Base-by-base conservation (phyloP, 2,329 filamentous ascomycete genomes). In the Capronia americana region DNA sequence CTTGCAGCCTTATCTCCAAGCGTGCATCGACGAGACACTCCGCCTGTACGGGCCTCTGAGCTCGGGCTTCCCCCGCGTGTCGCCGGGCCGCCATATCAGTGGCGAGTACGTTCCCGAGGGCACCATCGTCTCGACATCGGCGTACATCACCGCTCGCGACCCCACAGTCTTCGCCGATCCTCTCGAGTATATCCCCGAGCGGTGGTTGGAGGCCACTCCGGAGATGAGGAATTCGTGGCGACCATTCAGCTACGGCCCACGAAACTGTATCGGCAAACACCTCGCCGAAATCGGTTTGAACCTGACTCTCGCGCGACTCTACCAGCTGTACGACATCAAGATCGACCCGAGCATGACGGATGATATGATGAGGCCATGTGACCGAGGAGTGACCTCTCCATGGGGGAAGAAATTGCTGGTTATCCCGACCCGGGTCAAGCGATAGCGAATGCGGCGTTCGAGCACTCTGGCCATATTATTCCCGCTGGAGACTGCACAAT, bases 161-260 rank as follows among this genome's bases (percentile, higher is more conserved):
- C 74, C 78, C 0, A 61, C 66, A 0, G 73, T 82, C 2, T 86
- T 83, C 60, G 76, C 78, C 30, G 20, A 46, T 1, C 14, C 44
- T 1, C 44, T n/a, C 44, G 63, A 53, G 11, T 86, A 85, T 70
- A 68, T 72, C n/a, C 84, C 84, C 0, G 82, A 84, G 53, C 74
- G 84, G 55, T 86, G 84, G 84, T 65, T 81, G 1, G 68, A 78
- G 5, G 64, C 75, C 0, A 77, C 72, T 1, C 67, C 75, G 4
- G 76, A 79, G 44, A 79, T 79, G 71, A 71, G 72, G 50, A 73
- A 74, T 0, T 82, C 82, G 77, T 80, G 80, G 66, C 79, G 79
- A 55, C 77, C 78, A 6, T 81, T 81, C 68, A 79, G 77, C 26
- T 78, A 79, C 63, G 79, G 78, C 1, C 78, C 79, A 7, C 73